Evolutionary conservation across 2,329 filamentous ascomycete genomes (phyloP), one percentile per base, ranked within the genome.

Genomic region (Cryphonectria radicalis): DNA sequence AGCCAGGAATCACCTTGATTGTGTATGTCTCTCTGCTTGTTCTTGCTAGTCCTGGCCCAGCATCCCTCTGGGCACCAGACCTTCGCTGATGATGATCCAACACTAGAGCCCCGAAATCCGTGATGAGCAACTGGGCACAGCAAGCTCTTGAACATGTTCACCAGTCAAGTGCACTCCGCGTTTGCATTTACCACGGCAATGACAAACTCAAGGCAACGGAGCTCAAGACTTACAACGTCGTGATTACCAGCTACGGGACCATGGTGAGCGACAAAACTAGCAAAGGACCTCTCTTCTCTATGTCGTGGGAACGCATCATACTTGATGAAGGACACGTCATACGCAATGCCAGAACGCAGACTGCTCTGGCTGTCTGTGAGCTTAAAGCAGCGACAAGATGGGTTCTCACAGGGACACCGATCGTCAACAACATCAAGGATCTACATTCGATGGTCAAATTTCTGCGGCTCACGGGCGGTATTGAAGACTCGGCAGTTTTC

Each of bases 241-340:
- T 97, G 25, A 89, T 97, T 75, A 95, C 93, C 1, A 96, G 92
- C 66, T 97, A 97, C 77, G 92, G 93, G 43, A 93, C 91, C 50
- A 82, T 97, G 65, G 87, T 88, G 4, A 86, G 85, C 46, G 93
- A 73, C 35, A 66, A 97, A 75, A 80, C 81, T 40, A 78, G 83
- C 65, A 84, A 82, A 7, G 84, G 83, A 64, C 80, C 79, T 63
- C 80, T 82, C 69, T 84, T 77, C 77, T 82, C 77, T 4, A 79
- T 92, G 10, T 85, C 90, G 4, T 97, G 94, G 94, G 88, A 91
- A 14, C 90, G 94, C 10, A 84, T 97, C 13, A 91, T 97, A 14
- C 84, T 97, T 6, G 93, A 97, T 74, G 93, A 97, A 82, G 93
- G 93, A 0, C 94, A 97, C 77, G 90, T 84, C 0, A 94, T 97